Base-by-base conservation (phyloP, 768 basidiomycete species). In the Cystofilobasidium bisporidii region DNA sequence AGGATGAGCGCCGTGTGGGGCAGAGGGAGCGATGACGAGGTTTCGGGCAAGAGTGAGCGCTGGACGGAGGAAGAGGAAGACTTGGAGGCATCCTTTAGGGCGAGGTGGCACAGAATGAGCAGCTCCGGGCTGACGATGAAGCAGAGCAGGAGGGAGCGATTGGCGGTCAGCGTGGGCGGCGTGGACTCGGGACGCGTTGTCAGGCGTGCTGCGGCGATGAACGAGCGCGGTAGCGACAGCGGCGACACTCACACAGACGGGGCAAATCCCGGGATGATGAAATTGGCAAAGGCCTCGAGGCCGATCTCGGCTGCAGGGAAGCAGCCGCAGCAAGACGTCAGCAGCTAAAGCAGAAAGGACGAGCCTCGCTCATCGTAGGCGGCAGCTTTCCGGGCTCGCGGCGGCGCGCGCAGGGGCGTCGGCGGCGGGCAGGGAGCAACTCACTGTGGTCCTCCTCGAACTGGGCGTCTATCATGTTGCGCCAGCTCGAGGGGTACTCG, bases 1-100 rank as follows among this genome's bases (percentile, higher is more conserved):
- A 56, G 53, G 53, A 56, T 56, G 28, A 56, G 53, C 9, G 53
- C 53, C 28, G 53, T 56, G 26, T 56, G 53, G 14, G 53, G 53
- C 8, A 56, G 53, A 3, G 53, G 53, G 2, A 56, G 53, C 15
- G 53, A 56, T 8, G 53, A 56, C 14, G 28, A 12, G 14, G 53
- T 56, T 15, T 3, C 17, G 3, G 53, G 53, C 28, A 56, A 30
- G 3, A 56, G 30, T 17, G 53, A 56, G 12, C 30, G 26, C 28
- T 32, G 12, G 50, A 53, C 22, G 17, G 26, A 26, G 18, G 53
- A 56, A 2, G 28, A 9, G 3, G 28, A 30, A 9, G 28, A 4
- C 53, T 32, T 14, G 28, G 53, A 20, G 28, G 30, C 53, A 20
- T 56, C 53, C 32, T 56, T 26, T 2, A 56, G 53, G 18, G 53